These are phyloP conservation scores for Geotrichum candidum DNA, from an alignment of 1,139 yeast species.

Conservation along the genomic window DNA sequence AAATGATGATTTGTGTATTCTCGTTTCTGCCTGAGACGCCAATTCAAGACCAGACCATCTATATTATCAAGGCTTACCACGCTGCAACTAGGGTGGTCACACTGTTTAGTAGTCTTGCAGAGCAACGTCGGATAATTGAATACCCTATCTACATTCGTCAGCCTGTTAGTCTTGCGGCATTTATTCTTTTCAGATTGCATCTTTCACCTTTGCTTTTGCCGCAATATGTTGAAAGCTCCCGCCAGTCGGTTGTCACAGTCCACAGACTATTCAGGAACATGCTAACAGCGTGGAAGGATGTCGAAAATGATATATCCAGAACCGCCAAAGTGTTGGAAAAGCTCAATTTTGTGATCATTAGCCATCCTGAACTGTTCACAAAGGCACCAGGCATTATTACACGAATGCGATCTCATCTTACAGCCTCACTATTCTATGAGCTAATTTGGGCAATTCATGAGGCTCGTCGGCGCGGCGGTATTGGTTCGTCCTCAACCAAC, in stretches of 20 bases:
- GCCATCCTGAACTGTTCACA: constrained; percentile 77
- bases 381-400: constrained; percentile 68
- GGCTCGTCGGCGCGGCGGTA: constrained; percentile 62
- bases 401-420: constrained; percentile 85
- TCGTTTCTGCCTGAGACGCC: constrained; percentile 91
- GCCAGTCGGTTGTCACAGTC: constrained; percentile 90
- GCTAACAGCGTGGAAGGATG: constrained; percentile 84
- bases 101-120: constrained; percentile 64
- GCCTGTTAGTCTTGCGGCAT: constrained; percentile 73
- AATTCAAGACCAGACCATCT: constrained; percentile 77
- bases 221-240: constrained; percentile 76
- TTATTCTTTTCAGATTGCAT: constrained; percentile 74
- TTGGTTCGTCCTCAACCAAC: constrained; percentile 16
- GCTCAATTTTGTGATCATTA: constrained; percentile 75
- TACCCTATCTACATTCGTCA: constrained; percentile 85
- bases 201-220: constrained; percentile 70
- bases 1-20: constrained; percentile 78
- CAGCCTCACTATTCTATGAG: constrained; percentile 88
- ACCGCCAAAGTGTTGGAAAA: constrained; percentile 92
- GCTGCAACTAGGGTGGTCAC: constrained; percentile 81
- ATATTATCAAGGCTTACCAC: constrained; percentile 74
- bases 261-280: constrained; percentile 84
- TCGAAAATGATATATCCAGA: constrained; percentile 84
- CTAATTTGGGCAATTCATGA: constrained; percentile 94
- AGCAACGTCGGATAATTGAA: constrained; percentile 64